Percentiles rank a stretch among this genome's conserved stretches.
phyloP scores from a whole-genome alignment of 495 filamentous ascomycete genomes.

The Cercophora sp. region DNA sequence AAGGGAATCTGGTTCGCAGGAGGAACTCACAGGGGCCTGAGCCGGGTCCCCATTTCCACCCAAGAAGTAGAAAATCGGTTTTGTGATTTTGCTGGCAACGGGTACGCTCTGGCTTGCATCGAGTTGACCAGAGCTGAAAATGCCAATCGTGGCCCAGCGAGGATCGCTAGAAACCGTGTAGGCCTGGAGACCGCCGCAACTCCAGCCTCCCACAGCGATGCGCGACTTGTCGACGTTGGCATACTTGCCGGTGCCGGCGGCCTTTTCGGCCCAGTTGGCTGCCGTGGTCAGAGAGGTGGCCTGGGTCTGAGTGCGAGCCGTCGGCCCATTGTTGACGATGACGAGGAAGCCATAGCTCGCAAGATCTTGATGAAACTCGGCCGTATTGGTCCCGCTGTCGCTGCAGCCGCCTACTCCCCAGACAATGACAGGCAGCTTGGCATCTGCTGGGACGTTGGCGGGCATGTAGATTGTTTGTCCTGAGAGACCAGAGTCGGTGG shows the following conservation, averaged over 20 bases:
- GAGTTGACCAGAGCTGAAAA: conserved; percentile 3
- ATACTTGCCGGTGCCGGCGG: background rate
- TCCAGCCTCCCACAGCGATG: conserved; percentile 1
- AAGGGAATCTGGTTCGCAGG: background rate
- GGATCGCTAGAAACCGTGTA: background rate
- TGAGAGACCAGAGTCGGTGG: background rate
- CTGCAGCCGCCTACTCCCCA: conserved; percentile 7
- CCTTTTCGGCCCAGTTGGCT: conserved; percentile 1
- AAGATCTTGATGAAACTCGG: conserved; percentile 4
- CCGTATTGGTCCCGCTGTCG: conserved; percentile 5
- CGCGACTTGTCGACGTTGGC: background rate
- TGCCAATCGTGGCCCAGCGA: conserved; percentile 1
- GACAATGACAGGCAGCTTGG: conserved; percentile 3
- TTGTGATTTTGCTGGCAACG: conserved; percentile 1
- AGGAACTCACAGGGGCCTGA: conserved; percentile 1
- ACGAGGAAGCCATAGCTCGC: conserved; percentile 1
- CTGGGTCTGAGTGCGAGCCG: background rate
- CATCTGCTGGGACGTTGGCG: background rate
- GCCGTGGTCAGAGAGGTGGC: background rate
- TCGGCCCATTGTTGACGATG: conserved; percentile 5
- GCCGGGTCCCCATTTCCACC: conserved; percentile 3
- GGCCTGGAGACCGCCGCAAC: conserved; percentile 1
- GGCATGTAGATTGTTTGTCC: conserved; percentile 4
- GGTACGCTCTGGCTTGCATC: conserved; percentile 5
- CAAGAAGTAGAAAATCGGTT: conserved; percentile 5